phyloP scores from a whole-genome alignment of 2,329 filamentous ascomycete genomes.

The Didymosphaeria variabile region DNA sequence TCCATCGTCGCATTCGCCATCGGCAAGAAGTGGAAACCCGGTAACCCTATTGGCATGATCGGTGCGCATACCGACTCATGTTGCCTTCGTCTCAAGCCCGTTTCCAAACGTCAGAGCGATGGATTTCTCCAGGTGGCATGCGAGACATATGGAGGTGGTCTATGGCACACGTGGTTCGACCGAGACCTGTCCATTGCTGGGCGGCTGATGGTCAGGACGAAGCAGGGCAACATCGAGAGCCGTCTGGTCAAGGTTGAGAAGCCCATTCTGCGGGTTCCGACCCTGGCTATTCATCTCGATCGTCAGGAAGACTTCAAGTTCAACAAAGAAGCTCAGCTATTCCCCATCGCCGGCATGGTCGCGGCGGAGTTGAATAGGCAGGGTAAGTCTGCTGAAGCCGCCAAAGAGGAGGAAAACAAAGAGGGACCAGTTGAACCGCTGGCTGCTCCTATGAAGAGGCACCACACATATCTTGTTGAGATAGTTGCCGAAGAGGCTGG shows the following conservation, averaged over 20 bases:
- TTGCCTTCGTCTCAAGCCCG: constrained; percentile 89
- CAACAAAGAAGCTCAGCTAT: constrained; percentile 96
- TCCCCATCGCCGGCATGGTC: constrained; percentile 89
- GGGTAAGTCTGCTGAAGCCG: constrained; percentile 61
- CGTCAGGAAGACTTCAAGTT: constrained; percentile 86
- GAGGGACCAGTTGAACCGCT: constrained; percentile 73
- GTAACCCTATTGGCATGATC: constrained; percentile 90
- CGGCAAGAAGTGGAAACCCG: constrained; percentile 88
- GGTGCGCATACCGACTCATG: constrained; percentile 97
- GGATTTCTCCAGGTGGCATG: constrained; percentile 95
- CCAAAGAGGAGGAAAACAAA: constrained; percentile 54
- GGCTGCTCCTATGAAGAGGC: constrained; percentile 78
- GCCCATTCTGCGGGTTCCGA: constrained; percentile 91
- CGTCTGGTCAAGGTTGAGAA: constrained; percentile 90
- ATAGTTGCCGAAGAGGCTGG: constrained; percentile 83
- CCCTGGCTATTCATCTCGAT: constrained; percentile 92
- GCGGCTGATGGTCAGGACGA: constrained; percentile 80
- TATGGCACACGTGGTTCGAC: constrained; percentile 99
- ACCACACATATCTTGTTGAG: constrained; percentile 87
- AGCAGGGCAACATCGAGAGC: constrained; percentile 77
- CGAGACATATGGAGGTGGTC: constrained; percentile 94
- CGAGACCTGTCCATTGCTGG: constrained; percentile 91
- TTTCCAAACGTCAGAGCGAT: constrained; percentile 85
- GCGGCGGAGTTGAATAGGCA: constrained; percentile 87
- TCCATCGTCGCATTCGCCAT: constrained; percentile 94